phyloP scores from a whole-genome alignment of 139 green algal species.

The Medakamo hakoo region DNA sequence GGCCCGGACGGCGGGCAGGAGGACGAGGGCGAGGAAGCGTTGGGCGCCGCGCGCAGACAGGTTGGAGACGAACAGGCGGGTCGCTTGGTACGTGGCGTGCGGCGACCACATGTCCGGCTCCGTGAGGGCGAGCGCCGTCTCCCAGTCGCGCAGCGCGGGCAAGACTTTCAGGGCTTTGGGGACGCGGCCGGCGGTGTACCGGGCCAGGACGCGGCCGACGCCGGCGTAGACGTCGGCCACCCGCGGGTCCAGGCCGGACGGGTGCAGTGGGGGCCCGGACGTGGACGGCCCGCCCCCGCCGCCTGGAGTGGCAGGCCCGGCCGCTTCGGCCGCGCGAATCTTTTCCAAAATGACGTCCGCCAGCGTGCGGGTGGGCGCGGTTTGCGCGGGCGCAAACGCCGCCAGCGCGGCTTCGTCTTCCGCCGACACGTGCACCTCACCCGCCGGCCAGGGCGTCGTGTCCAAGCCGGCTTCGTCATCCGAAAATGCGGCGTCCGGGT shows the following conservation, averaged over 20 bases:
- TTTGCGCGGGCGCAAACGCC: constrained; percentile 47
- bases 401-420: constrained; percentile 70
- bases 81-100: constrained; percentile 79
- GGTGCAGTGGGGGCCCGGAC: constrained; percentile 2
- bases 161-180: constrained; percentile 99
- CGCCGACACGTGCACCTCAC: constrained; percentile 30
- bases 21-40: constrained; percentile 86
- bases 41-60: constrained; percentile 40
- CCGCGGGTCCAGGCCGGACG: constrained; percentile 48
- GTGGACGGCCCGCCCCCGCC: background rate
- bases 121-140: constrained; percentile 91
- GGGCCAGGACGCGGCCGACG: constrained; percentile 43
- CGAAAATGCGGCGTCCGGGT: constrained; percentile 9
- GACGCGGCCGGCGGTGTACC: constrained; percentile 69
- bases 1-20: constrained; percentile 72
- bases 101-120: constrained; percentile 70
- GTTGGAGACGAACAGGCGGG: constrained; percentile 92
- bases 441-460: constrained; percentile 5
- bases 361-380: constrained; percentile 33
- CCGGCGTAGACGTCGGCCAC: constrained; percentile 55
- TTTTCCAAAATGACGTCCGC: constrained; percentile 78
- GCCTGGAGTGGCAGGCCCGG: constrained; percentile 9
- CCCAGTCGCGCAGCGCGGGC: constrained; percentile 88
- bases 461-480: constrained; percentile 13
- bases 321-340: constrained; percentile 47